Evolutionary conservation across 768 basidiomycete species (phyloP).

Genomic region (Coprinellus micaceus): DNA sequence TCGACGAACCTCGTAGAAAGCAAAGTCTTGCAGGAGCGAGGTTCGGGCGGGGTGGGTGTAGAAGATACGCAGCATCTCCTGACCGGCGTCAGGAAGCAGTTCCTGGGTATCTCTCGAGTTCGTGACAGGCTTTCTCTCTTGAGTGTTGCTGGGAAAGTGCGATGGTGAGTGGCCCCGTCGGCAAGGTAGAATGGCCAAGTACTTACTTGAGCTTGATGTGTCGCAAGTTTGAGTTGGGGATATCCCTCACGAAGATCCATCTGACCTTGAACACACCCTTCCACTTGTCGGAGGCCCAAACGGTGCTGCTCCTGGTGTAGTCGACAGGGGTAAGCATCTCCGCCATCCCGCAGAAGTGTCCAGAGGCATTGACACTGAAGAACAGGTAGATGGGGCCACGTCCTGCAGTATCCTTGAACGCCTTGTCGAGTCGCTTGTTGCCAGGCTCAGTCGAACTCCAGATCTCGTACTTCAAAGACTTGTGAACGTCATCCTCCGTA

Average conservation of each 20-base stretch:
- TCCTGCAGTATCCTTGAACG: constrained; percentile 91
- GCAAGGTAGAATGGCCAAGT: no score
- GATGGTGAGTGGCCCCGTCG: constrained; percentile 15
- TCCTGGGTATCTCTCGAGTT: constrained; percentile 98
- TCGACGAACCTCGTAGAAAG: constrained; percentile 78
- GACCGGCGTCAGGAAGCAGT: constrained; percentile 90
- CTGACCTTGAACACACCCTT: constrained; percentile 98
- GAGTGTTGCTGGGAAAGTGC: constrained; percentile 69
- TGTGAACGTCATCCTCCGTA: constrained; percentile 98
- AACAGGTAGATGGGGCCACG: constrained; percentile 96
- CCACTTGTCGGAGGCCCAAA: constrained; percentile 99
- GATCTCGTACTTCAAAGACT: constrained; percentile 95
- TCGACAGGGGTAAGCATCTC: constrained; percentile 98
- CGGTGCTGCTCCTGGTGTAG: constrained; percentile 89
- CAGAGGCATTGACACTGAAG: constrained; percentile 96
- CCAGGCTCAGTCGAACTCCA: constrained; percentile 98
- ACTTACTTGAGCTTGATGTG: constrained; percentile 84
- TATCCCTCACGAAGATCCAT: constrained; percentile 97
- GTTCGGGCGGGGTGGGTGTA: constrained; percentile 90
- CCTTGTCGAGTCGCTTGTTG: constrained; percentile 95
- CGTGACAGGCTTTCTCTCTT: constrained; percentile 97
- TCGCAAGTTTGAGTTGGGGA: constrained; percentile 82
- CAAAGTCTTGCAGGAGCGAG: constrained; percentile 89
- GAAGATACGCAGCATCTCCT: constrained; percentile 96
- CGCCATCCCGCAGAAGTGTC: constrained; percentile 98